Conservation (phyloP, 192 early-diverging fungal species). For the Entrophospora sp. region DNA sequence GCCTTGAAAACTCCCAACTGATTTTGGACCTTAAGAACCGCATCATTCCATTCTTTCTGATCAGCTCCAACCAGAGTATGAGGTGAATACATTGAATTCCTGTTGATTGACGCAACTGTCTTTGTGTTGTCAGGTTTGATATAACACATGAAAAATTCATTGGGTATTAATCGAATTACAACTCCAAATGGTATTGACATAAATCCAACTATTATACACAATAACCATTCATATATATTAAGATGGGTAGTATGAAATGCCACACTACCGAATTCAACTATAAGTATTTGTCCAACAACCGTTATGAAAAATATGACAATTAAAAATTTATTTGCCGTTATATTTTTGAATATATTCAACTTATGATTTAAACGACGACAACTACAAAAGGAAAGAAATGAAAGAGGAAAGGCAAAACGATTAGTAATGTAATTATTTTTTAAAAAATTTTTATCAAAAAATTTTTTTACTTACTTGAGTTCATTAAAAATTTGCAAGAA, state of each 20-base stretch:
- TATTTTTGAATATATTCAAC: conserved; percentile 81
- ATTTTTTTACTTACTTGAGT: conserved; percentile 48
- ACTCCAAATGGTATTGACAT: conserved; percentile 79
- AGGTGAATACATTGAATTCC: conserved; percentile 17
- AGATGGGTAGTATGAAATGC: conserved; percentile 74
- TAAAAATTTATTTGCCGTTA: conserved; percentile 75
- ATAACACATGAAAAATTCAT: conserved; percentile 32
- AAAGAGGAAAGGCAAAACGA: not conserved
- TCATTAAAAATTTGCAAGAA: conserved; percentile 64
- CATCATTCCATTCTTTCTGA: conserved; percentile 36
- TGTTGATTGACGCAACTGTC: conserved; percentile 22
- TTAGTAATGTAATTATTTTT: not conserved
- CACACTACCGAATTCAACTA: conserved; percentile 79
- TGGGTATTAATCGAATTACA: conserved; percentile 80
- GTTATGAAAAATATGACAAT: conserved; percentile 68
- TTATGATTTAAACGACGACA: conserved; percentile 65
- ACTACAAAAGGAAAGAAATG: conserved; percentile 27
- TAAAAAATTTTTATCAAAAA: not conserved
- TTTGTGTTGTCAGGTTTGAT: conserved; percentile 22
- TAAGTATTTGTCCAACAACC: conserved; percentile 72
- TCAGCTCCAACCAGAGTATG: not conserved
- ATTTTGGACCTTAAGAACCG: conserved; percentile 28
- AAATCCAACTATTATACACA: conserved; percentile 71
- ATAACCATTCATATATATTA: conserved; percentile 67
- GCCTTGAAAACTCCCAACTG: conserved; percentile 31